A percentile compares a stretch with the other conserved stretches of the same genome.
Conservation (phyloP, 805 yeast species). For the Yarrowia keelungensis region DNA sequence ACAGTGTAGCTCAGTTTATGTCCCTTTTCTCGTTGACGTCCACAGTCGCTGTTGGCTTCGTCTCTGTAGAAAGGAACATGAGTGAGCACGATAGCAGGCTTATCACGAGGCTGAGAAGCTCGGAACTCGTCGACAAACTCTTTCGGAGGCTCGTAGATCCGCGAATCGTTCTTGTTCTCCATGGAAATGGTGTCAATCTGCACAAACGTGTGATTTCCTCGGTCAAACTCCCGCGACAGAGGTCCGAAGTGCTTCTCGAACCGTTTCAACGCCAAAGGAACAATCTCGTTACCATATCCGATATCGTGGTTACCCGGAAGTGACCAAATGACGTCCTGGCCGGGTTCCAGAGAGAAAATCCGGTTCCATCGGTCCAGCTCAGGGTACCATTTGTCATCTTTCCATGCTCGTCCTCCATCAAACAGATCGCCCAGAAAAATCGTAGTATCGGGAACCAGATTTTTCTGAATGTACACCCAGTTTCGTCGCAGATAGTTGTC, state of each 20-base stretch:
- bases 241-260: constrained; percentile 79
- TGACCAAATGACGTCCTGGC: constrained; percentile 55
- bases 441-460: constrained; percentile 74
- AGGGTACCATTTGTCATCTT: constrained; percentile 66
- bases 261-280: constrained; percentile 62
- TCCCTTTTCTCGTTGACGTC: constrained; percentile 73
- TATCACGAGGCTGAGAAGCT: constrained; percentile 40
- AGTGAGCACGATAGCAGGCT: constrained; percentile 72
- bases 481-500: constrained; percentile 85
- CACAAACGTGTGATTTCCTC: constrained; percentile 77
- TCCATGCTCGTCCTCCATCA: constrained; percentile 95
- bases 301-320: constrained; percentile 96
- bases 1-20: constrained; percentile 68
- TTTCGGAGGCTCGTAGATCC: constrained; percentile 57
- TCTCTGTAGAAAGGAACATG: constrained; percentile 89
- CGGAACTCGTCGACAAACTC: constrained; percentile 57
- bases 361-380: constrained; percentile 73
- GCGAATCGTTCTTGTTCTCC: constrained; percentile 61
- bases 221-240: constrained; percentile 58
- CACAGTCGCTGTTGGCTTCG: constrained; percentile 59
- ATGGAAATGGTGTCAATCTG: constrained; percentile 84
- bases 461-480: constrained; percentile 63
- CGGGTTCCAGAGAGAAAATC: constrained; percentile 67
- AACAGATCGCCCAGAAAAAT: constrained; percentile 89
- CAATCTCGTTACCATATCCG: constrained; percentile 83